phyloP scores from a whole-genome alignment of 768 basidiomycete species.

The Kwoniella botswanensis region DNA sequence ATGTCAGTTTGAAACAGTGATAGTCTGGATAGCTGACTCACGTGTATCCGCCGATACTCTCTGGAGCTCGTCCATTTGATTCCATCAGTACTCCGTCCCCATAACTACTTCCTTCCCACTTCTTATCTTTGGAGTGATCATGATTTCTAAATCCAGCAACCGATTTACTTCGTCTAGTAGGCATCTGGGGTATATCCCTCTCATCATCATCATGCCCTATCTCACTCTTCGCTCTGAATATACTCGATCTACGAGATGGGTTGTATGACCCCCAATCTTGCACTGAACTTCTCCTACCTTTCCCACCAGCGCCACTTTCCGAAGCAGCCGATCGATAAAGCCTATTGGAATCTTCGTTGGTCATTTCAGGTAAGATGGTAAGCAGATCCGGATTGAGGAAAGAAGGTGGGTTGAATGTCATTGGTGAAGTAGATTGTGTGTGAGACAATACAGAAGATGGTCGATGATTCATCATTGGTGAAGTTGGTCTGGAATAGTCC shows the following conservation, averaged over 20 bases:
- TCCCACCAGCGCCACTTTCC: slow-evolving; percentile 8
- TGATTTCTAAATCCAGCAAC: slow-evolving; percentile 41
- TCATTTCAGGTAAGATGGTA: slow-evolving; percentile 54
- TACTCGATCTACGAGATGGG: slow-evolving; percentile 27
- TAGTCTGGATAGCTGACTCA: slow-evolving; percentile 27
- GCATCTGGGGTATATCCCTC: slow-evolving; percentile 24
- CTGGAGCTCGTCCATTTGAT: slow-evolving; percentile 47
- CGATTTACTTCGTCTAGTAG: slow-evolving; percentile 32
- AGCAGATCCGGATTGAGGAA: slow-evolving; percentile 50
- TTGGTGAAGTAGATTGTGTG: not conserved
- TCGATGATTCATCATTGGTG: slow-evolving; percentile 18
- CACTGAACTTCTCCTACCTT: slow-evolving; percentile 22
- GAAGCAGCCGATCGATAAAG: slow-evolving; percentile 27
- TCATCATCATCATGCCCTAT: slow-evolving; percentile 13
- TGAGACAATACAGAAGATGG: slow-evolving; percentile 3
- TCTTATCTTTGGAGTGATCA: slow-evolving; percentile 23
- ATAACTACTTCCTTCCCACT: slow-evolving; percentile 47
- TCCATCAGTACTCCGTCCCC: slow-evolving; percentile 54
- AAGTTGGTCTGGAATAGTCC: slow-evolving; percentile 28
- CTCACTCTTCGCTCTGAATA: slow-evolving; percentile 29
- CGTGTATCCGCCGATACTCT: slow-evolving; percentile 49
- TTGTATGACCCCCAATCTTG: slow-evolving; percentile 16
- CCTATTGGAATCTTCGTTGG: slow-evolving; percentile 34
- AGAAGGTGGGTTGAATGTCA: slow-evolving; percentile 38
- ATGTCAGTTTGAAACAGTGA: not conserved